Conservation (phyloP, 1,284 basidiomycete species). For the Sutorius eximius region DNA sequence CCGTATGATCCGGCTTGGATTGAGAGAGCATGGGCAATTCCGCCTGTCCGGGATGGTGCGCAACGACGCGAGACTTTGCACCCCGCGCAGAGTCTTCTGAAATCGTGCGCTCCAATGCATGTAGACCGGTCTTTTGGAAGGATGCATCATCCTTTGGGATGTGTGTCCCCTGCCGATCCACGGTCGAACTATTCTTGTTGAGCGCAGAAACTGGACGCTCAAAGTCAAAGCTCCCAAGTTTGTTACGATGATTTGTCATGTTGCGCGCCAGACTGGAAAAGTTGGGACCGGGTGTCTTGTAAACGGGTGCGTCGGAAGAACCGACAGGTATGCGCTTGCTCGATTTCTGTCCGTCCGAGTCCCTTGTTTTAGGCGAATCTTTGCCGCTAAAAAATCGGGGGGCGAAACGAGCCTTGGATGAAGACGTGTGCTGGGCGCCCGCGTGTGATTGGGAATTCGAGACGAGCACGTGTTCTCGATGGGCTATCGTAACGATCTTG, state of each 20-base stretch:
- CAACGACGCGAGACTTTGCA: conserved; percentile 11
- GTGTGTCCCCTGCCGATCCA: conserved; percentile 19
- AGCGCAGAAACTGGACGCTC: conserved; percentile 53
- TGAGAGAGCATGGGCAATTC: conserved; percentile 24
- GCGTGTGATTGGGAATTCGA: conserved; percentile 22
- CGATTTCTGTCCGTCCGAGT: conserved; percentile 22
- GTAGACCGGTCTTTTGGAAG: conserved; percentile 15
- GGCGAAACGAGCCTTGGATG: conserved; percentile 31
- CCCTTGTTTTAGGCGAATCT: conserved; percentile 28
- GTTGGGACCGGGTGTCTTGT: conserved; percentile 10
- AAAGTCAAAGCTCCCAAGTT: conserved; percentile 73
- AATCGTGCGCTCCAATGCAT: conserved; percentile 25
- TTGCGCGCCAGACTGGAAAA: conserved; percentile 20
- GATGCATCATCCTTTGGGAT: conserved; percentile 5
- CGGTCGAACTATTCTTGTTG: conserved; percentile 31
- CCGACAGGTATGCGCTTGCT: conserved; percentile 1
- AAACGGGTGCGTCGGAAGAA: conserved; percentile 6
- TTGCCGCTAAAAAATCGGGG: conserved; percentile 32
- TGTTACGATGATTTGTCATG: conserved; percentile 38
- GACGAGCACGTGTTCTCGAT: conserved; percentile 32
- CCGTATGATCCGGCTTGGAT: conserved; percentile 24
- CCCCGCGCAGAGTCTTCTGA: conserved; percentile 29
- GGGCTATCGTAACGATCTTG: conserved; percentile 16
- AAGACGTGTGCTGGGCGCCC: background rate
- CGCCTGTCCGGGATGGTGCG: conserved; percentile 9